Base-by-base conservation (phyloP, 2,329 filamentous ascomycete genomes). In the Zasmidium angulare region DNA sequence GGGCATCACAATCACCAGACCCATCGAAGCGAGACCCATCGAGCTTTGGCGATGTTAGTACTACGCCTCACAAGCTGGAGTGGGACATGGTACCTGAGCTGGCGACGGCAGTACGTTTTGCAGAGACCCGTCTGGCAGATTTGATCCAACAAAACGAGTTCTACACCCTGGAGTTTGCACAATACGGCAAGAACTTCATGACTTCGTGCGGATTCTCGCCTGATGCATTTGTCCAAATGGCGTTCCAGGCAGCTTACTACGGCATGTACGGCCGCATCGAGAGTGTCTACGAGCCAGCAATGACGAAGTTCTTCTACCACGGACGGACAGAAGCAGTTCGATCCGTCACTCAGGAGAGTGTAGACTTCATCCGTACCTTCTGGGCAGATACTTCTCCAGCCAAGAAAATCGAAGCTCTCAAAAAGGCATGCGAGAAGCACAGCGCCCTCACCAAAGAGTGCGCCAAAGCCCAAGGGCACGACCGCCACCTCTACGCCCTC, bases 181-280 rank as follows among this genome's bases (percentile, higher is more conserved):
- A 88, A 22, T 99, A 96, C 68, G 95, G 95, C 65, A 97, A 97
- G 81, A 96, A 95, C 75, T 96, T 97, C 72, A 97, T 99, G 76
- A 98, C 92, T 0, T 91, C 89, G 0, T 95, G 95, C 87, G 93
- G 93, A 4, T 96, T 97, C 76, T 98, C 93, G 0, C 93, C 93
- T 0, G 95, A 98, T 73, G 95, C 95, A 0, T 99, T 96, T 72
- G 90, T 99, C 20, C 95, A 99, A 75, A 98, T 99, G 93, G 95
- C 95, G 0, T 97, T 97, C 79, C 95, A 99, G 75, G 93, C 93
- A 3, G 93, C 95, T 1, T 98, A 99, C 79, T 99, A 97, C 71
- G 95, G 95, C 1, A 83, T 99, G 7, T 99, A 98, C 69, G 95
- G 95, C 2, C 87, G 91, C 3, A 86, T 96, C 1, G 95, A 98